phyloP scores from a whole-genome alignment of 768 basidiomycete genomes.

The Boletus rubescentipes region DNA sequence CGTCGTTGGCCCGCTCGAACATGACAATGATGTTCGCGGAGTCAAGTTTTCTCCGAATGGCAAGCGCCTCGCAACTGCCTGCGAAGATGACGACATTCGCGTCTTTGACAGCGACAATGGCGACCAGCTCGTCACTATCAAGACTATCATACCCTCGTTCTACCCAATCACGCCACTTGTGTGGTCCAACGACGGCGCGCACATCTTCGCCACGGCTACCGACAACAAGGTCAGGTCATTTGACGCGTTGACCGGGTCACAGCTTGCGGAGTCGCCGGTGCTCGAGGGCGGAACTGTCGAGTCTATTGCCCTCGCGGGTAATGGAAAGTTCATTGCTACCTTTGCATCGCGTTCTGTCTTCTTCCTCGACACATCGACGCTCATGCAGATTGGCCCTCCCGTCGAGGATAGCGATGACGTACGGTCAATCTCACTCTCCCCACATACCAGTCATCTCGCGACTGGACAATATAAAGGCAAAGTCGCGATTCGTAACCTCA shows the following conservation, averaged over 20 bases:
- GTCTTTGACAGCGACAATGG: neutral
- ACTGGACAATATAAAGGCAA: neutral
- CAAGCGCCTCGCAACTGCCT: neutral
- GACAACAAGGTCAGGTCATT: neutral
- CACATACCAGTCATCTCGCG: neutral
- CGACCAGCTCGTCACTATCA: neutral
- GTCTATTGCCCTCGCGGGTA: neutral
- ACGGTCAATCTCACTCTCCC: neutral
- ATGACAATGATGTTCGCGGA: neutral
- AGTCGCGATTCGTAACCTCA: neutral
- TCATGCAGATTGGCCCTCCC: neutral
- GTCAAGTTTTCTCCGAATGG: conserved; percentile 2
- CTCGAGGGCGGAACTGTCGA: neutral
- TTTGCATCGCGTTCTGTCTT: neutral
- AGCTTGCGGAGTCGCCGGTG: neutral
- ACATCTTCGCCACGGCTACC: neutral
- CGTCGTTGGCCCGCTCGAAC: neutral
- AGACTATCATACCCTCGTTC: neutral
- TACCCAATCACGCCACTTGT: neutral
- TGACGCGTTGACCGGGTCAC: neutral
- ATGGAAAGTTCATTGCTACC: neutral
- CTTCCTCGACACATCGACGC: neutral
- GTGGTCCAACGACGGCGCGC: conserved; percentile 1
- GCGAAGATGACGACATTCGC: neutral
- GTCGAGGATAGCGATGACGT: neutral